Base-by-base conservation (phyloP, 371 early-diverging fungal genomes). In the Lichtheimia corymbifera region DNA sequence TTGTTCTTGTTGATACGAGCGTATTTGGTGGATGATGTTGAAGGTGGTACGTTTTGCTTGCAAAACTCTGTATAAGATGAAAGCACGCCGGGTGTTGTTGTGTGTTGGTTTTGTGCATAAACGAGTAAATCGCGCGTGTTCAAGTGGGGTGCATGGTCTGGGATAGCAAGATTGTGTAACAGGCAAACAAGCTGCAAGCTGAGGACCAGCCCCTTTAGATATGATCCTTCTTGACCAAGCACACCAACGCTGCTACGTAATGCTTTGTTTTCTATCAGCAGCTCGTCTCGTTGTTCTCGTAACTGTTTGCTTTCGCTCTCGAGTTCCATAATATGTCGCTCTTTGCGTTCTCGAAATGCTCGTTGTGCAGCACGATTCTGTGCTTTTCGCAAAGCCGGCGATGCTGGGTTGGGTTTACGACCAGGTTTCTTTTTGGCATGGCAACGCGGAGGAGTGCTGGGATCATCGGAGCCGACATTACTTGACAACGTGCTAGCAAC, bases 291-390 rank as follows among this genome's bases (percentile, higher is more conserved):
- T 30, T 68, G 71, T 50, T 80, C 82, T 11, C 77, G 75, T 22
- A 89, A 72, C 22, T 74, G 79, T 58, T 79, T 75, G 59, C 88
- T 82, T 14, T 74, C 72, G 44, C 76, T 71, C 66, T 90, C 89
- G 4, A 90, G 73, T 1, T 81, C 73, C 56, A 75, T 64, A 5
- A 89, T 66, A 55, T 90, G 85, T 24, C 80, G 67, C 59, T 88
- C 85, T 66, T 87, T 88, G 55, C 90, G 83, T 67, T 90, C 88
- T 22, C 90, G 82, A 64, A 90, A 90, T 2, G 89, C 90, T 0
- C 90, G 75, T 68, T 90, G 90, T 0, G 90, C 90, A 0, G 85
- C 90, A 18, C 90, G 77, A 66, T 90, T 90, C 65, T 90, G 90
- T 13, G 85, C 89, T 28, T 87, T 88, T 28, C 90, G 83, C 53